Conservation (phyloP, 2,329 filamentous ascomycete genomes). For the Fusarium subglutinans region DNA sequence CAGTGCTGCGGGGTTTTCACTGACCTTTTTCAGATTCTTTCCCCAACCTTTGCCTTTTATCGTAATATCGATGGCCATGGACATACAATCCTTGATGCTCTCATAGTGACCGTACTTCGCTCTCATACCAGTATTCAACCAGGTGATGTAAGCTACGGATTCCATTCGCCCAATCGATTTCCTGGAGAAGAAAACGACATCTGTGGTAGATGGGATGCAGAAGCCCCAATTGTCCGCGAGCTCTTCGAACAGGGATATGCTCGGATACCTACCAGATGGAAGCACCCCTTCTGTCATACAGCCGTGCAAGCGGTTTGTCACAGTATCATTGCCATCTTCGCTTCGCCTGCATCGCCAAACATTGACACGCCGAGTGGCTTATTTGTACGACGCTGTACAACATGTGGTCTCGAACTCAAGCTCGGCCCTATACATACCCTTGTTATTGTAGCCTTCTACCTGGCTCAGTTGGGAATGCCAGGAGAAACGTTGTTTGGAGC, state of each 20-base stretch:
- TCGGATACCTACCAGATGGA: not conserved
- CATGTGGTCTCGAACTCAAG: not conserved
- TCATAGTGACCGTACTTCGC: fast-evolving
- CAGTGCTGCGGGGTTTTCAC: not conserved
- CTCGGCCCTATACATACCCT: no score
- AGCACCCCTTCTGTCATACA: not conserved
- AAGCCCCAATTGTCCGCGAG: fast-evolving
- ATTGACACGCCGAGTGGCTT: fast-evolving
- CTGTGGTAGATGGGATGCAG: not conserved
- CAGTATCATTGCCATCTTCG: fast-evolving
- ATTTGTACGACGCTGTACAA: not conserved
- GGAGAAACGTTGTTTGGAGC: not conserved
- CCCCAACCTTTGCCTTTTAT: not conserved
- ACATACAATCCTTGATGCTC: not conserved
- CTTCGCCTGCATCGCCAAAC: fast-evolving
- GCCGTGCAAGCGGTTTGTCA: not conserved
- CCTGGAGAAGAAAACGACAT: not conserved
- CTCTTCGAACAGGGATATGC: not conserved
- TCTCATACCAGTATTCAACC: not conserved
- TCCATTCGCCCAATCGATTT: not conserved
- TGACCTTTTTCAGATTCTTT: fast-evolving
- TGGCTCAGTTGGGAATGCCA: not conserved
- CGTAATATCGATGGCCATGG: fast-evolving
- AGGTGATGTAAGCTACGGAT: not conserved
- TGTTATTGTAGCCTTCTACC: no score